A percentile compares a stretch with the other conserved stretches of the same genome.
These are phyloP conservation scores for Ambrosia trifida DNA, from an alignment of 129 eudicot genomes.

Conservation along the genomic window DNA sequence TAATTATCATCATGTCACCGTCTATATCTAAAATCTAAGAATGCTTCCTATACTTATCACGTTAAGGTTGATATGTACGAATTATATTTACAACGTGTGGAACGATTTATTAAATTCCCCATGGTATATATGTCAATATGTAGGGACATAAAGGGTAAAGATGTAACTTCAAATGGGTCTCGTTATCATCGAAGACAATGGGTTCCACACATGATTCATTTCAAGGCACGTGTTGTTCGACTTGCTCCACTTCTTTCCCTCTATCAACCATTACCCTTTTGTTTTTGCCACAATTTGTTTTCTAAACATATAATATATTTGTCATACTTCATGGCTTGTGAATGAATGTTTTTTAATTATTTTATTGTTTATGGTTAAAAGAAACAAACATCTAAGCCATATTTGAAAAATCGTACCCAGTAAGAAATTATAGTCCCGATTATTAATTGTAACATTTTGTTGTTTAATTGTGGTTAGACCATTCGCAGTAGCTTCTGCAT, in stretches of 20 bases:
- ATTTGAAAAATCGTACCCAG: too few species aligned
- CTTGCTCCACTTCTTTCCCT: conserved; percentile 22
- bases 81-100: too few species aligned
- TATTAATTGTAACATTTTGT: too few species aligned
- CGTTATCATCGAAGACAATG: conserved; percentile 28
- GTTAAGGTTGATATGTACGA: too few species aligned
- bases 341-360: neutral
- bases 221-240: conserved; percentile 24
- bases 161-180: conserved; percentile 9
- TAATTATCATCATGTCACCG: too few species aligned
- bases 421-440: too few species aligned
- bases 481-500: too few species aligned
- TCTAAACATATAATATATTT: neutral
- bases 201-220: conserved; percentile 24
- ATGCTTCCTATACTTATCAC: too few species aligned
- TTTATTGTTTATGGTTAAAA: neutral
- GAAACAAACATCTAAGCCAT: too few species aligned
- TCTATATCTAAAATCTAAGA: too few species aligned
- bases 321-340: neutral
- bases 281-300: neutral
- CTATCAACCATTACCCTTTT: neutral
- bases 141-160: neutral
- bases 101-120: too few species aligned
- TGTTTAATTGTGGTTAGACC: too few species aligned
- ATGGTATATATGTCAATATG: neutral